Base-by-base conservation (phyloP, 1,284 basidiomycete genomes). In the Apiotrichum akiyoshidainum region DNA sequence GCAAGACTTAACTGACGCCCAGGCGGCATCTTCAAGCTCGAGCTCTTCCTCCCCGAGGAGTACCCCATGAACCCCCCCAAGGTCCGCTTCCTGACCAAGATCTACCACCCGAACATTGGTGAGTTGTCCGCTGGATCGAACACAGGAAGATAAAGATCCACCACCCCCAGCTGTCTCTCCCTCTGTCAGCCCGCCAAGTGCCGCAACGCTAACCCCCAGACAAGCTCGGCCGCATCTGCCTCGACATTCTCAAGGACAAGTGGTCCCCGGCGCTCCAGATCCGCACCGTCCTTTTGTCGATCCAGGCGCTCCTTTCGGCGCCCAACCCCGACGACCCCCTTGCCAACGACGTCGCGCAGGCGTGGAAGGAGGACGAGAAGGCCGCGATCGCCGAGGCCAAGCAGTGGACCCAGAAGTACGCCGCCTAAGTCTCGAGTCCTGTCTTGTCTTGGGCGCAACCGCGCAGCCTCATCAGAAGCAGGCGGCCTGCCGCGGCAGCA, bases 101-200 rank as follows among this genome's bases (percentile, higher is more conserved):
- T 99, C 82, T 99, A 99, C 82, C 96, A 99, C 80, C 96, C 96
- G 40, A 99, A 99, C 80, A 99, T 99, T 79, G 94, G 93, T 95
- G 72, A 71, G 79, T 71, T 31, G 26, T 7, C 4, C 26, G 26
- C 7, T 31, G n/a, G n/a, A n/a, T n/a, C n/a, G n/a, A n/a, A n/a
- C n/a, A n/a, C n/a, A n/a, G n/a, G n/a, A n/a, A n/a, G n/a, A n/a
- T n/a, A n/a, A n/a, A n/a, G n/a, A n/a, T n/a, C n/a, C n/a, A n/a
- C n/a, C n/a, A n/a, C n/a, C n/a, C n/a, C n/a, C n/a, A n/a, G n/a
- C n/a, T n/a, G n/a, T n/a, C n/a, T n/a, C n/a, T n/a, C n/a, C n/a
- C n/a, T n/a, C n/a, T n/a, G n/a, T n/a, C n/a, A n/a, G n/a, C n/a
- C 26, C 26, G 3, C 4, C 26, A 31, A 31, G 4, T 31, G 26